Evolutionary conservation across 345 rosid species (phyloP).

Genomic region (Camelina neglecta): DNA sequence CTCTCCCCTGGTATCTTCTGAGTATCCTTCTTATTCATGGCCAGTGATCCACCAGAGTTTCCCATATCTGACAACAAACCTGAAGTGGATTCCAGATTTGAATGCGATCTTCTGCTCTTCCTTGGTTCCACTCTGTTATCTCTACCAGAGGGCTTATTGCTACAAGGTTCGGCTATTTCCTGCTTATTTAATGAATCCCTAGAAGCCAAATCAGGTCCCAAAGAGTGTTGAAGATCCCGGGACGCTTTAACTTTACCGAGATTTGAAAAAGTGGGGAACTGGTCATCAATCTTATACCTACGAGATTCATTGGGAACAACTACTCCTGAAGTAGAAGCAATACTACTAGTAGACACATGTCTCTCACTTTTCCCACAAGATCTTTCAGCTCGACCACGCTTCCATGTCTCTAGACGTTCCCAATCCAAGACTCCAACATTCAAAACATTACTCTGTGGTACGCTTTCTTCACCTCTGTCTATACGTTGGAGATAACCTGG

Average conservation of each 20-base stretch:
- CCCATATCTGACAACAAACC: constrained; percentile 46
- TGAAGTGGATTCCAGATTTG: constrained; percentile 28
- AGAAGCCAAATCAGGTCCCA: constrained; percentile 52
- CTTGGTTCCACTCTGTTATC: constrained; percentile 7
- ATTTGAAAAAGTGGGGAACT: constrained; percentile 39
- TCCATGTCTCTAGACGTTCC: constrained; percentile 76
- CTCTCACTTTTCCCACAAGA: constrained; percentile 31
- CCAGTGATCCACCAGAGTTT: constrained; percentile 36
- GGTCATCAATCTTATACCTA: constrained; percentile 32
- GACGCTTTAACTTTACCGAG: constrained; percentile 44
- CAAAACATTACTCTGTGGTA: constrained; percentile 60
- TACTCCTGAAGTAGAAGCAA: constrained; percentile 34
- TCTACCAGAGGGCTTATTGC: constrained; percentile 43
- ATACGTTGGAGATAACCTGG: constrained; percentile 70
- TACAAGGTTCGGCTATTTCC: constrained; percentile 40
- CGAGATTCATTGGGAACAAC: constrained; percentile 44
- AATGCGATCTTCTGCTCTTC: constrained; percentile 38
- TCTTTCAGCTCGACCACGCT: constrained; percentile 39
- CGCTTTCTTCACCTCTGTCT: constrained; percentile 52
- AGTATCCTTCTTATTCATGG: constrained; percentile 30
- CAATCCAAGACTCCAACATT: constrained; percentile 94
- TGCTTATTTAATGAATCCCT: constrained; percentile 49
- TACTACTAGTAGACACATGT: constrained; percentile 41
- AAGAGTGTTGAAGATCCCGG: constrained; percentile 51
- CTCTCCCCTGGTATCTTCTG: constrained; percentile 45